A percentile compares a stretch with the other conserved stretches of the same genome.
These are phyloP conservation scores for Saprolegnia diclina DNA, from an alignment of 352 stramenopile genomes.

Conservation along the genomic window DNA sequence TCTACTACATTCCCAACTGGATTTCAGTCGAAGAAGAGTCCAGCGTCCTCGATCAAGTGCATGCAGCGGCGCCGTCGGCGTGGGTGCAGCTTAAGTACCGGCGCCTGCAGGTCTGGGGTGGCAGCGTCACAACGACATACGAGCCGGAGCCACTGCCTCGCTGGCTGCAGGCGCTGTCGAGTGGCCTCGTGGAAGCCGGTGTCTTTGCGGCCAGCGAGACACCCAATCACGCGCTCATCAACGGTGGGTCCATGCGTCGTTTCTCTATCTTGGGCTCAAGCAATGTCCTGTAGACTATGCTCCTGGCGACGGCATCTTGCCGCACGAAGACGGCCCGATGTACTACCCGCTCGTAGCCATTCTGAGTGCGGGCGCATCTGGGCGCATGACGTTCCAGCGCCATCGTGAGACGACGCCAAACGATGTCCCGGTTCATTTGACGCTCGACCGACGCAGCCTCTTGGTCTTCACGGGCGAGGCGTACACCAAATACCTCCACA, in stretches of 20 bases:
- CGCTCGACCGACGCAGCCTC: constrained; percentile 45
- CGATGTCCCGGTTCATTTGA: constrained; percentile 36
- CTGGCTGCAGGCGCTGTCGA: constrained; percentile 43
- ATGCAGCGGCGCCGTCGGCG: constrained; percentile 34
- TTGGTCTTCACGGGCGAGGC: constrained; percentile 52
- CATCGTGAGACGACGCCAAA: constrained; percentile 35
- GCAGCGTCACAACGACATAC: constrained; percentile 54
- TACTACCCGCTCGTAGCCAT: constrained; percentile 55
- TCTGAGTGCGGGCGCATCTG: constrained; percentile 51
- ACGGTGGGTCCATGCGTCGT: constrained; percentile 41
- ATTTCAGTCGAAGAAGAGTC: not conserved
- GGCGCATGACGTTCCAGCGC: constrained; percentile 48
- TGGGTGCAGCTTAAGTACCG: constrained; percentile 66
- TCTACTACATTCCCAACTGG: constrained; percentile 7
- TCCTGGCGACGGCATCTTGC: constrained; percentile 47
- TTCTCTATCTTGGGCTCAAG: constrained; percentile 42
- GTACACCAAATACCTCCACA: constrained; percentile 55
- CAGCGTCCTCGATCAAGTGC: constrained; percentile 44
- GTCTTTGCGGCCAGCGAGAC: constrained; percentile 43
- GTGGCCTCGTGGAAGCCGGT: constrained; percentile 43
- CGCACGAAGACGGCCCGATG: constrained; percentile 34
- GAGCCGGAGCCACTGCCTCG: constrained; percentile 32
- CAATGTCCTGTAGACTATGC: constrained; percentile 43
- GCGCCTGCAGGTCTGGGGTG: constrained; percentile 63
- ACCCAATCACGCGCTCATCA: constrained; percentile 69